Base-by-base conservation (phyloP, 139 green algal genomes). In the Coelastrella sp. region DNA sequence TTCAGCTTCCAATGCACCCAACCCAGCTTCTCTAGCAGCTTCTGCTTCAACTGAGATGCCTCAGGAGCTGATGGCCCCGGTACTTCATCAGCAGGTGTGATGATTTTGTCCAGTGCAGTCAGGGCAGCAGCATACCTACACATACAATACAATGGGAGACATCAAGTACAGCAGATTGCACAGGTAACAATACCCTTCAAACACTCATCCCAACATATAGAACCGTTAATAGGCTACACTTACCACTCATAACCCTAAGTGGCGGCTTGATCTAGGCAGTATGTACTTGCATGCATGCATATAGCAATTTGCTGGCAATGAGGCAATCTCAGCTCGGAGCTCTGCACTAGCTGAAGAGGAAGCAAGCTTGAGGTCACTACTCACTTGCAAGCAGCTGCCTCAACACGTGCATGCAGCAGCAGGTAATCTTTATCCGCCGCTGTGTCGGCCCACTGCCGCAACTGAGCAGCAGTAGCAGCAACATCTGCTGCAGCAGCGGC, bases 401-500 rank as follows among this genome's bases (percentile, higher is more conserved):
- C 95, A 59, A 90, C 89, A 22, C 88, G 87, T 11, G 96, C 94
- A 80, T 97, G 93, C 87, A 98, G 93, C 70, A 95, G 20, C 17
- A 94, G 88, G 89, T 96, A 88, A 20, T 92, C 74, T 12, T 88
- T 65, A 20, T 96, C 93, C 0, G 89, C 63, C 5, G 89, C 60
- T 8, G 94, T 95, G 90, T 97, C 94, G 35, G 93, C 94, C 95
- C 95, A 98, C 73, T 93, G 93, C 12, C 93, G 91, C 80, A 98
- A 92, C 84, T 95, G n/a, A 24, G 87, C 87, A n/a, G 76, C 56
- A 60, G 82, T 85, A 8, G 65, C 78, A 25, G 73, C 81, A 35
- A 66, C 79, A 22, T 60, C 84, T 49, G 73, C 86, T 60, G 70
- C 79, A 14, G n/a, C 63, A n/a, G 22, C 19, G 19, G 63, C 78